Evolutionary conservation across 2,329 filamentous ascomycete genomes (phyloP).

Genomic region (Aspergillus ochraceus): DNA sequence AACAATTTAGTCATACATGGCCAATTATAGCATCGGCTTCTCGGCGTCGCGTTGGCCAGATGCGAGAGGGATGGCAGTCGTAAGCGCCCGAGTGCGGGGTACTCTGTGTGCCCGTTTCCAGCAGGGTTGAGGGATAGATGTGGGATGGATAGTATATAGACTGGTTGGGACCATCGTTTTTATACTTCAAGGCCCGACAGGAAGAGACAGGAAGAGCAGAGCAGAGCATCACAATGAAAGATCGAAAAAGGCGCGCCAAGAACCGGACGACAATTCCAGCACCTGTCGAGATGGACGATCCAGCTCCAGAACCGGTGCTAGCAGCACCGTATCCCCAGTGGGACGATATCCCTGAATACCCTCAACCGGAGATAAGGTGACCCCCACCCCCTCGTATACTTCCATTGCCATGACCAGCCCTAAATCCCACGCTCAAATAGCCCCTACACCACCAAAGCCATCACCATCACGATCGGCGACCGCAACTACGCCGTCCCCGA

Average conservation of each 20-base stretch:
- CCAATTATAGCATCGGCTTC: neutral
- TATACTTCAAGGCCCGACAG: no score
- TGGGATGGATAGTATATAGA: no score
- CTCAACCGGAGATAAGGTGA: neutral
- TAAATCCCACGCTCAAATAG: neutral
- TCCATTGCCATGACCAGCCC: no score
- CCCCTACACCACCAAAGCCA: constrained; percentile 1
- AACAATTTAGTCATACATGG: neutral
- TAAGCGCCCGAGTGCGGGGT: neutral
- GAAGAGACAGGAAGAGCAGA: no score
- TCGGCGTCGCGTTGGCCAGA: no score
- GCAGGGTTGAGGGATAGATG: no score
- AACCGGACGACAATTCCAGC: neutral
- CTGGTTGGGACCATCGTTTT: no score
- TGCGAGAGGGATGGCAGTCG: neutral
- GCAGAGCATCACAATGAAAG: no score
- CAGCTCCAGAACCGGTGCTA: neutral
- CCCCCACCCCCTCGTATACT: no score
- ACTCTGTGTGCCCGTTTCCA: no score
- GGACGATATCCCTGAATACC: neutral
- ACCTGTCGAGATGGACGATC: neutral
- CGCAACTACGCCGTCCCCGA: constrained; percentile 1
- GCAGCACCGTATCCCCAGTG: neutral
- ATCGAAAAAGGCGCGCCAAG: neutral
- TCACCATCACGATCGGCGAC: neutral